Base-by-base conservation (phyloP, 306 rosid genomes). In the Glycine soja region DNA sequence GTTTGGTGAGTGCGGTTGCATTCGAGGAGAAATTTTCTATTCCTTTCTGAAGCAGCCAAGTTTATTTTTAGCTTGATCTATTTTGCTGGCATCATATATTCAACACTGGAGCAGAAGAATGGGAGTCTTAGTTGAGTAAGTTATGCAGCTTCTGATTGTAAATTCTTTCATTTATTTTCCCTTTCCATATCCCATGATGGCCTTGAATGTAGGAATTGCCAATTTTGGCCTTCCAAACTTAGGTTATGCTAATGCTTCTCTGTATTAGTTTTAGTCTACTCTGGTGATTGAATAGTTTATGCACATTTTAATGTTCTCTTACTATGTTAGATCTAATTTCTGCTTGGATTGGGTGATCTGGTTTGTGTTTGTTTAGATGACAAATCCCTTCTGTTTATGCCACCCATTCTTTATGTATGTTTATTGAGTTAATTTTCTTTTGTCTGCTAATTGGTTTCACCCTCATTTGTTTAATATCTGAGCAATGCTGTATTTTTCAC, bases 41-140 rank as follows among this genome's bases (percentile, higher is more conserved):
- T 13, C 30, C 67, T 47, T 48, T 38, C 40, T n/a, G 83, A 79
- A 83, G 76, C 66, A 64, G 72, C 76, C 51, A 57, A 65, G 50
- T 78, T 1, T 24, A 24, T 24, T 24, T 24, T 24, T 24, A 24
- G 30, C 30, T 14, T 83, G 83, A 57, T 57, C 66, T 46, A 56
- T 71, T 71, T 78, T 78, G 50, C 80, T 36, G 65, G 77, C 61
- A 64, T 63, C 75, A 64, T 70, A 77, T 45, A 34, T 78, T 64
- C 71, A 83, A 71, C 74, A 65, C 50, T 66, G 83, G 66, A 83
- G 87, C 72, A 46, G 75, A 78, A 53, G 75, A 64, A 62, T 71
- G 83, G 11, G 72, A 76, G 68, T 78, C 59, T 65, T 79, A 67
- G 80, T 79, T 16, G 66, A 73, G 87, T 83, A 79, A 74, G 87